Evolutionary conservation across 1,284 basidiomycete species (phyloP).

Genomic region (Coniferiporia sulphurascens): DNA sequence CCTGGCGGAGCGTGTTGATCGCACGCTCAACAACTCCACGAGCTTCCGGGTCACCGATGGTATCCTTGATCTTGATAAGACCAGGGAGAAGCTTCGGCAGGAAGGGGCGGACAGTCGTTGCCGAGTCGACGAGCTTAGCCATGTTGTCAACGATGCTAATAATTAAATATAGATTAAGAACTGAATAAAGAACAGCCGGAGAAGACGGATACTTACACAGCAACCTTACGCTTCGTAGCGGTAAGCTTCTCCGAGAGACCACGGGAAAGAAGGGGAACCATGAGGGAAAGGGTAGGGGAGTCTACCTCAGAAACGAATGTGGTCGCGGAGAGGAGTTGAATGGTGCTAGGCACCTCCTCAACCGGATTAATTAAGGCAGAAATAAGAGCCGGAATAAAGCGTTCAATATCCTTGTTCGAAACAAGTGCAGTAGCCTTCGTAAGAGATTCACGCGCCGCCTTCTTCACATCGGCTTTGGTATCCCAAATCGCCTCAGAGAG

Average conservation of each 20-base stretch:
- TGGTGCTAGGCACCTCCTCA: slow-evolving; percentile 97
- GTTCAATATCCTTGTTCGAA: slow-evolving; percentile 99
- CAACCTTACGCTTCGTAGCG: slow-evolving; percentile 94
- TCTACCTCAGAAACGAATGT: slow-evolving; percentile 99
- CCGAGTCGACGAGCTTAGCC: slow-evolving; percentile 96
- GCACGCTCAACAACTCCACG: slow-evolving; percentile 86
- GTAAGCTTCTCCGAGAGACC: slow-evolving; percentile 95
- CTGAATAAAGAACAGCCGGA: slow-evolving; percentile 19
- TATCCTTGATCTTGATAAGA: slow-evolving; percentile 88
- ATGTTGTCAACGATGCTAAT: slow-evolving; percentile 93
- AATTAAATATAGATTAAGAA: slow-evolving; percentile 19
- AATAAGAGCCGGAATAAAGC: slow-evolving; percentile 96
- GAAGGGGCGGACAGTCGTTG: slow-evolving; percentile 94
- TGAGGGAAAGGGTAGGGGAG: slow-evolving; percentile 96
- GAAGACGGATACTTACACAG: slow-evolving; percentile 57
- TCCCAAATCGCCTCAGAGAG: slow-evolving; percentile 98
- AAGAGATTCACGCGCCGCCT: slow-evolving; percentile 92
- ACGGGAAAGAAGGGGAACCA: slow-evolving; percentile 96
- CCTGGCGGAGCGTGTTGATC: slow-evolving; percentile 89
- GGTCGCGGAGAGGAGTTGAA: slow-evolving; percentile 95
- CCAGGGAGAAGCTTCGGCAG: slow-evolving; percentile 92
- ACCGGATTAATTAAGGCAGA: slow-evolving; percentile 98
- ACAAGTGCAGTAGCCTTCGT: slow-evolving; percentile 91
- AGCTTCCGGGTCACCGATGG: slow-evolving; percentile 94
- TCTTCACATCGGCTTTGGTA: slow-evolving; percentile 99